phyloP scores from a whole-genome alignment of 331 rosid genomes.

The Malus hybrid region DNA sequence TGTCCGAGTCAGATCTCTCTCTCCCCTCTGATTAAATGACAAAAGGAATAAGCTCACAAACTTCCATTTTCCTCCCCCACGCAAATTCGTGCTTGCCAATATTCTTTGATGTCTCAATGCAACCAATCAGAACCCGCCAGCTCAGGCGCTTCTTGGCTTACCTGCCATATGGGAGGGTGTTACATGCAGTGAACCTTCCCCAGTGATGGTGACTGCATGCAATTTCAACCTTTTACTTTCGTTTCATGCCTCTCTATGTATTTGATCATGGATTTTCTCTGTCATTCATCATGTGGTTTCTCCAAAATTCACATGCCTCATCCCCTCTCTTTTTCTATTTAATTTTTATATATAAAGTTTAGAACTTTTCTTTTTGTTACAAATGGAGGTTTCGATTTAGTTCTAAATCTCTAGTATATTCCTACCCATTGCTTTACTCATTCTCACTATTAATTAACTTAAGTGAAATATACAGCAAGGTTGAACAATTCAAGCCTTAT shows the following conservation, averaged over 20 bases:
- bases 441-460: too few species aligned
- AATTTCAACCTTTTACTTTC: constrained; percentile 13
- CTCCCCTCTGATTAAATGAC: constrained; percentile 3
- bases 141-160: constrained; percentile 24
- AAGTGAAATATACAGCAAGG: too few species aligned
- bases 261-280: constrained; percentile 1
- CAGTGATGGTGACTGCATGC: constrained; percentile 24
- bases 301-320: constrained; percentile 46
- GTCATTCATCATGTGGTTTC: constrained; percentile 51
- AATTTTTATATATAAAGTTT: constrained; percentile 19
- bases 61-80: constrained; percentile 17
- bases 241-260: constrained; percentile 21
- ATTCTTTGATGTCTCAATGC: constrained; percentile 21
- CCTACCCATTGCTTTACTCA: too few species aligned
- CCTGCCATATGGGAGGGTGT: constrained; percentile 26
- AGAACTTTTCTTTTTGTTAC: neutral
- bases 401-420: too few species aligned
- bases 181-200: constrained; percentile 23
- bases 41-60: constrained; percentile 27
- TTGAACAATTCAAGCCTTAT: too few species aligned
- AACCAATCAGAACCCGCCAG: constrained; percentile 51
- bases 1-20: constrained; percentile 32
- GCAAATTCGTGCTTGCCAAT: constrained; percentile 39
- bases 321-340: constrained; percentile 18
- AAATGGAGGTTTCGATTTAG: too few species aligned